These are phyloP conservation scores for Sclerotinia nivalis DNA, from an alignment of 2,329 filamentous ascomycete genomes.

Conservation along the genomic window DNA sequence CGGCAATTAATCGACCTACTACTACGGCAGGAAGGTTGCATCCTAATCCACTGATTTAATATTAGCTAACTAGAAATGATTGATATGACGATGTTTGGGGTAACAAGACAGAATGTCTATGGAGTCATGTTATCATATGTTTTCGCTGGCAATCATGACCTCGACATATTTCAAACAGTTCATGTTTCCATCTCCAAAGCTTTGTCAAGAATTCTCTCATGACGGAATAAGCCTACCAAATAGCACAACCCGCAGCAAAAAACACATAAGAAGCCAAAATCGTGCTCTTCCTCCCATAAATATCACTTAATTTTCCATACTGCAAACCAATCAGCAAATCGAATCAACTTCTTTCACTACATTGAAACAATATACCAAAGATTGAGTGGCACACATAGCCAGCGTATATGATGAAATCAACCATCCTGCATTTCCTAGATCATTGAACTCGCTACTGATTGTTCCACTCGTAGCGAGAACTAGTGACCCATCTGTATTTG, in stretches of 20 bases:
- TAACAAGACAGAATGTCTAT: not conserved
- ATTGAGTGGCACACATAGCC: conserved; percentile 54
- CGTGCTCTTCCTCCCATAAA: conserved; percentile 44
- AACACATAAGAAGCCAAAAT: conserved; percentile 48
- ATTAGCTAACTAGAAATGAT: not conserved
- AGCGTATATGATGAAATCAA: conserved; percentile 54
- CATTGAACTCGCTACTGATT: conserved; percentile 61
- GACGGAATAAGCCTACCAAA: conserved; percentile 45
- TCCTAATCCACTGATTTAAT: conserved; percentile 45
- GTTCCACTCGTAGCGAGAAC: conserved; percentile 64
- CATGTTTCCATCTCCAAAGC: not conserved
- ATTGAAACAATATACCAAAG: conserved; percentile 46
- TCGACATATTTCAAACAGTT: not conserved
- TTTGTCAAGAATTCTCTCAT: not conserved
- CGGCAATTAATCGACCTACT: conserved; percentile 53
- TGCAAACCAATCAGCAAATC: not conserved
- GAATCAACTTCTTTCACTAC: not conserved
- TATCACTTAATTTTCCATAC: conserved; percentile 54
- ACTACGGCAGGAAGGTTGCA: conserved; percentile 52
- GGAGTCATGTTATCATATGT: too few relatives aligned
- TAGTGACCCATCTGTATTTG: conserved; percentile 62
- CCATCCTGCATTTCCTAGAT: conserved; percentile 59
- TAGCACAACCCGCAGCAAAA: conserved; percentile 47
- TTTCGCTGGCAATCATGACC: not conserved
- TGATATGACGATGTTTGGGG: not conserved